Evolutionary conservation across 225 moss, liverwort and hornwort species (phyloP).

Genomic region (Marchantia paleacea): DNA sequence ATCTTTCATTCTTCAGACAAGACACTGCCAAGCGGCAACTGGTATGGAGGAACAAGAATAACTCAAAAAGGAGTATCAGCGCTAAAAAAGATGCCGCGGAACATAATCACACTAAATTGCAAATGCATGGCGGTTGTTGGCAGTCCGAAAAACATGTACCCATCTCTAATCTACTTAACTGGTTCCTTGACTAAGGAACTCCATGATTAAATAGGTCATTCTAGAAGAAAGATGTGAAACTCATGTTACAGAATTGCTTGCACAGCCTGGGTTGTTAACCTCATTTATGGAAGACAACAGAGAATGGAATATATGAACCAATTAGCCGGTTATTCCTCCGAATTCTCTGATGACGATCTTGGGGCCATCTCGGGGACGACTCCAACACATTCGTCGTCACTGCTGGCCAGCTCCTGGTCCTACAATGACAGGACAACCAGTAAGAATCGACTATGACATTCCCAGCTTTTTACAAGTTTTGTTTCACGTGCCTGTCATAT

Average conservation of each 20-base stretch:
- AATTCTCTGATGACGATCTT: constrained; percentile 37
- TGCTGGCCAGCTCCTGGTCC: constrained; percentile 49
- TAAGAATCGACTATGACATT: not conserved
- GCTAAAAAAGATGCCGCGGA: not conserved
- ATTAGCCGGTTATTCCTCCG: constrained; percentile 12
- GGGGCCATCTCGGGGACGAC: constrained; percentile 40
- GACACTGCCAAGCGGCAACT: not conserved
- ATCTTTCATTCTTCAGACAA: not conserved
- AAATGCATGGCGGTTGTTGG: not conserved
- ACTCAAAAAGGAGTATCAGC: not conserved
- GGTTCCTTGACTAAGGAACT: not conserved
- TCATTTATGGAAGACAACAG: not conserved
- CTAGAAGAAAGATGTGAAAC: not conserved
- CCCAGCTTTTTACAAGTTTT: too few relatives aligned
- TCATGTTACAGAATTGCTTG: not conserved
- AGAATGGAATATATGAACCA: constrained; percentile 11
- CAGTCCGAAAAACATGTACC: not conserved
- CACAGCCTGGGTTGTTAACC: constrained; percentile 5
- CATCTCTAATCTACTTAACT: not conserved
- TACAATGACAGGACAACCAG: constrained; percentile 13
- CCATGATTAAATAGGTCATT: not conserved
- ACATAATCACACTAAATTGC: not conserved
- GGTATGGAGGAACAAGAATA: not conserved
- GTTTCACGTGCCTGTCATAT: too few relatives aligned
- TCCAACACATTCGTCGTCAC: constrained; percentile 48